These are phyloP conservation scores for Friedmanniomyces simplex DNA, from an alignment of 495 filamentous ascomycete species.

Conservation along the genomic window DNA sequence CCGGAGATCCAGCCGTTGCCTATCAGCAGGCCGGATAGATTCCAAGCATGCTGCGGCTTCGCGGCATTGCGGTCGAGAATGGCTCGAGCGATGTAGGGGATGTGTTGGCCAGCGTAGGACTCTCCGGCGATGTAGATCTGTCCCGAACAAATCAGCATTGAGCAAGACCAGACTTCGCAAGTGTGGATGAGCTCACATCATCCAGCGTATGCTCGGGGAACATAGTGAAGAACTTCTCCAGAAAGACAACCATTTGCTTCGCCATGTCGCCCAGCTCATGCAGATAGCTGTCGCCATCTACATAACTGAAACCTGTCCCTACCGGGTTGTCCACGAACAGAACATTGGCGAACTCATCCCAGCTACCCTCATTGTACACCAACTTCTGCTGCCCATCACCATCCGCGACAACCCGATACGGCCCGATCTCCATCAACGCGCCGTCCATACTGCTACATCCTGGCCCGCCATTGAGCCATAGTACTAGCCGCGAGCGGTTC, in stretches of 20 bases:
- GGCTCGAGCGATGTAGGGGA: slow-evolving; percentile 84
- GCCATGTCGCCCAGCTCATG: slow-evolving; percentile 84
- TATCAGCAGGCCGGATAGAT: slow-evolving; percentile 78
- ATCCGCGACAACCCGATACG: slow-evolving; percentile 75
- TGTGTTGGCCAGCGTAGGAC: slow-evolving; percentile 94
- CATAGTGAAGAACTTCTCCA: slow-evolving; percentile 79
- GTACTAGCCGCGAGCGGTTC: slow-evolving; percentile 79
- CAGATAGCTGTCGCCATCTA: slow-evolving; percentile 73
- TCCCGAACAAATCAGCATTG: not conserved
- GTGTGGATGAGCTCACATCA: slow-evolving; percentile 56
- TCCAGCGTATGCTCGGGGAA: slow-evolving; percentile 91
- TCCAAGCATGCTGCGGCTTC: slow-evolving; percentile 47
- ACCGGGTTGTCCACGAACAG: slow-evolving; percentile 96
- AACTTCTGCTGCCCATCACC: slow-evolving; percentile 39
- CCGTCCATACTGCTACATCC: slow-evolving; percentile 97
- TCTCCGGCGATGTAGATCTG: slow-evolving; percentile 91
- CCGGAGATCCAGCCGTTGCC: slow-evolving; percentile 97
- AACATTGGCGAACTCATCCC: slow-evolving; percentile 95
- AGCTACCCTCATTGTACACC: slow-evolving; percentile 77
- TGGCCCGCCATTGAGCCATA: slow-evolving; percentile 95
- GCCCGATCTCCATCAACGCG: slow-evolving; percentile 93
- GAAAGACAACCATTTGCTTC: slow-evolving; percentile 71
- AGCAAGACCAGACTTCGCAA: slow-evolving; percentile 6
- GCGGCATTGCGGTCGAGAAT: slow-evolving; percentile 70
- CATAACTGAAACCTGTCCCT: slow-evolving; percentile 92